Conservation (phyloP, 2,329 filamentous ascomycete species). For the Fusarium sp. region DNA sequence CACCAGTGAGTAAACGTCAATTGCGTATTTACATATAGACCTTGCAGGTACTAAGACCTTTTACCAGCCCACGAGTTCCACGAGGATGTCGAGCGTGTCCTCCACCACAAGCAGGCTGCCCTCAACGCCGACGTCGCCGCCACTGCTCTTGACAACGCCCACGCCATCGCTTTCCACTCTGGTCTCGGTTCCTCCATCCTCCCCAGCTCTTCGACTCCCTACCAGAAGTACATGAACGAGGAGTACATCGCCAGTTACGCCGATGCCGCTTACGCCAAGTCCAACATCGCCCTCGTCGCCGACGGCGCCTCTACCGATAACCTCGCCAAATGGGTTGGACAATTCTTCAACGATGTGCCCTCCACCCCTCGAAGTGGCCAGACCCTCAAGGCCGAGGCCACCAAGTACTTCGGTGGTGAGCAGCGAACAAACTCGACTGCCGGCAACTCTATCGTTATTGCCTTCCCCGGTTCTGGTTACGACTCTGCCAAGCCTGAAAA, state of each 20-base stretch:
- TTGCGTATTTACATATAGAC: slow-evolving; percentile 8
- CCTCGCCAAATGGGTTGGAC: slow-evolving; percentile 88
- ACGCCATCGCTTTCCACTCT: slow-evolving; percentile 90
- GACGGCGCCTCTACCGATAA: slow-evolving; percentile 84
- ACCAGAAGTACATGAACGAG: slow-evolving; percentile 84
- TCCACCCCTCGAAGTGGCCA: slow-evolving; percentile 64
- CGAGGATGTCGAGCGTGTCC: slow-evolving; percentile 84
- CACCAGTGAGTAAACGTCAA: slow-evolving; percentile 66
- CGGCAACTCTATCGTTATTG: slow-evolving; percentile 88
- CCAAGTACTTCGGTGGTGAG: slow-evolving; percentile 95
- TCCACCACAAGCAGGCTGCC: slow-evolving; percentile 82
- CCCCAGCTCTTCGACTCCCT: slow-evolving; percentile 76
- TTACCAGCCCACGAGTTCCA: slow-evolving; percentile 84
- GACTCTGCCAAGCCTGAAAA: slow-evolving; percentile 89
- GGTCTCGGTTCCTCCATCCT: slow-evolving; percentile 86
- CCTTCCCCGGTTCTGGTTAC: slow-evolving; percentile 89
- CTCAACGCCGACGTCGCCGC: slow-evolving; percentile 71
- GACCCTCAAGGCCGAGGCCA: slow-evolving; percentile 69
- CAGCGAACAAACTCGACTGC: slow-evolving; percentile 83
- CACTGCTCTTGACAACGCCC: slow-evolving; percentile 86
- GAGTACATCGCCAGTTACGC: slow-evolving; percentile 81
- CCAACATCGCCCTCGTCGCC: slow-evolving; percentile 90
- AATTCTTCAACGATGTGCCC: slow-evolving; percentile 86
- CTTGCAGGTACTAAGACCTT: slow-evolving; percentile 27
- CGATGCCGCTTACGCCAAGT: slow-evolving; percentile 83